Evolutionary conservation across 352 stramenopile genomes (phyloP).

Genomic region (Globisporangium echinulatum): DNA sequence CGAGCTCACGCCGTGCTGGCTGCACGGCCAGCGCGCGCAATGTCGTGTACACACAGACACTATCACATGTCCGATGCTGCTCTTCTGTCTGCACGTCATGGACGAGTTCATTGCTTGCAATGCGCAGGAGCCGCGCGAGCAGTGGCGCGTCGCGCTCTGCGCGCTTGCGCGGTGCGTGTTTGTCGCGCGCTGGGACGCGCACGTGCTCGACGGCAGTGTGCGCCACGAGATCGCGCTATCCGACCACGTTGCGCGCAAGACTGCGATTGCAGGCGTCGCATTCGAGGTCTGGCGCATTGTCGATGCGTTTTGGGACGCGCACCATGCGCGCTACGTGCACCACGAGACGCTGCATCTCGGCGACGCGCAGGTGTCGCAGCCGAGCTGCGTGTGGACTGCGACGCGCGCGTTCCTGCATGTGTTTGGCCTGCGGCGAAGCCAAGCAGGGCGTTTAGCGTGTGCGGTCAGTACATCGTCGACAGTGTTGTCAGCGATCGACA

Average conservation of each 20-base stretch:
- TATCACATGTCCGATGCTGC: constrained; percentile 47
- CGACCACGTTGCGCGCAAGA: constrained; percentile 31
- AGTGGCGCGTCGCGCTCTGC: constrained; percentile 41
- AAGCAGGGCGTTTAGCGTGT: constrained; percentile 22
- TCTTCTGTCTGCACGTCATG: constrained; percentile 68
- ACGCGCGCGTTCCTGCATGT: constrained; percentile 35
- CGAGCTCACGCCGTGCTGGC: constrained; percentile 60
- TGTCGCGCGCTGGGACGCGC: constrained; percentile 40
- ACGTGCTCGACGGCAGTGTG: constrained; percentile 14
- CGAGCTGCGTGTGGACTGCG: constrained; percentile 26
- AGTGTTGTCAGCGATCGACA: constrained; percentile 19
- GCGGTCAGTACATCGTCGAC: constrained; percentile 4
- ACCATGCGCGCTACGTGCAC: constrained; percentile 63
- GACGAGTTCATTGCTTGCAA: constrained; percentile 61
- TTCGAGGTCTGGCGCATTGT: constrained; percentile 57
- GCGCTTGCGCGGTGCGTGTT: constrained; percentile 53
- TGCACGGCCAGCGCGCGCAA: constrained; percentile 21
- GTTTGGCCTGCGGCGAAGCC: constrained; percentile 41
- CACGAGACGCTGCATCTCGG: constrained; percentile 54
- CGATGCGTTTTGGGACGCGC: constrained; percentile 45
- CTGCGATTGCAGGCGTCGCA: constrained; percentile 31
- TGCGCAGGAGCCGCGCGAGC: constrained; percentile 20
- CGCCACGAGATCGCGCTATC: constrained; percentile 19
- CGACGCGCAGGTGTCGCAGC: constrained; percentile 11
- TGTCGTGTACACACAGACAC: constrained; percentile 37